Percentiles rank a stretch among this genome's conserved stretches.
phyloP scores from a whole-genome alignment of 1,284 basidiomycete species.

The Trichosporon sp. region DNA sequence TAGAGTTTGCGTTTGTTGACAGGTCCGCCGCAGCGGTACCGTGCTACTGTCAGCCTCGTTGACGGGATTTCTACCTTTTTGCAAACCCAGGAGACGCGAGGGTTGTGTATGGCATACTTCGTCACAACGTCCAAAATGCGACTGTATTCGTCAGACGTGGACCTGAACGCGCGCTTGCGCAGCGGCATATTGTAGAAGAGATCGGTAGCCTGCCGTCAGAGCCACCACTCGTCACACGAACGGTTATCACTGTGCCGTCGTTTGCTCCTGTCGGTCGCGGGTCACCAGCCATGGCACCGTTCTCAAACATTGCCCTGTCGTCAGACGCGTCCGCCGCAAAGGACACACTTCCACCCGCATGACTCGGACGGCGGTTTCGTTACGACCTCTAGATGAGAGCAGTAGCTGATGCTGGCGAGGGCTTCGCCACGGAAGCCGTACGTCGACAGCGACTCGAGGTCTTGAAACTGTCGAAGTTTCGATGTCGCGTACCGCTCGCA shows the following conservation, averaged over 20 bases:
- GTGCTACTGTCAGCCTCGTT: constrained; percentile 59
- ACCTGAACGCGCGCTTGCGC: constrained; percentile 81
- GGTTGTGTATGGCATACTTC: constrained; percentile 91
- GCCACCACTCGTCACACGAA: constrained; percentile 43
- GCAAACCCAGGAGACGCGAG: constrained; percentile 82
- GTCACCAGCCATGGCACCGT: constrained; percentile 72
- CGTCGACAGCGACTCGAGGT: constrained; percentile 80
- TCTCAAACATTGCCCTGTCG: constrained; percentile 74
- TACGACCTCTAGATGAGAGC: constrained; percentile 81
- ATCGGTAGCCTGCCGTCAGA: constrained; percentile 75
- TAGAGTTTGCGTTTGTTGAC: constrained; percentile 73
- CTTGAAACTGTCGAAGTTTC: constrained; percentile 83
- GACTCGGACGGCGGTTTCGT: constrained; percentile 81
- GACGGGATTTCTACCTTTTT: constrained; percentile 69
- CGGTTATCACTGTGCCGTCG: constrained; percentile 87
- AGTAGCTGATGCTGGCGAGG: constrained; percentile 93
- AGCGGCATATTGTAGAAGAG: constrained; percentile 94
- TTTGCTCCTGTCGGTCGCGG: constrained; percentile 91
- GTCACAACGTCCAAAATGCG: constrained; percentile 91
- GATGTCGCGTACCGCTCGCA: constrained; percentile 97
- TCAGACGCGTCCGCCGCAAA: background rate
- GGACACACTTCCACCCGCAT: constrained; percentile 84
- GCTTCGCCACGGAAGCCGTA: constrained; percentile 99
- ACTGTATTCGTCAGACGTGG: constrained; percentile 86
- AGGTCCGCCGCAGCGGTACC: constrained; percentile 76